These are phyloP conservation scores for Taxillus chinensis DNA, from an alignment of 164 flowering plant species.

Conservation along the genomic window DNA sequence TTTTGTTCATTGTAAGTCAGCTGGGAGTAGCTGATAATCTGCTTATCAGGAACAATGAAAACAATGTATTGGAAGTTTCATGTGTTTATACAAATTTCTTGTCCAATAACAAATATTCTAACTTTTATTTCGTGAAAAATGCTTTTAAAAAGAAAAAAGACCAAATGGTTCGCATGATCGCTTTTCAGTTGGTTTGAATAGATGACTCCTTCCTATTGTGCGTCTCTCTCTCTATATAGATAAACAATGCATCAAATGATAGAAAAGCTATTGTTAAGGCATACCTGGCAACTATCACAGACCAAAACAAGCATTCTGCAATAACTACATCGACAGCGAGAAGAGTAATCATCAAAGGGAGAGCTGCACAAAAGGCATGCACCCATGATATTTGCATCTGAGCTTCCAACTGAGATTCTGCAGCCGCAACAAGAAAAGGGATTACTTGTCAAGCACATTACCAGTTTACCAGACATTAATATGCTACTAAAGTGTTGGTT, in stretches of 20 bases:
- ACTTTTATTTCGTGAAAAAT: too few relatives aligned
- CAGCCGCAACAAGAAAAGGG: conserved; percentile 12
- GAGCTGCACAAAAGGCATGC: conserved; percentile 62
- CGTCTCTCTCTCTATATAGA: too few relatives aligned
- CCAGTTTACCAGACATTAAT: too few relatives aligned
- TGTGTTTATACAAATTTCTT: neutral
- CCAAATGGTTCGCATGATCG: too few relatives aligned
- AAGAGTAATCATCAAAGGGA: conserved; percentile 78
- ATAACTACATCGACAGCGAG: conserved; percentile 67
- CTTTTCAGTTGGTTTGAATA: too few relatives aligned
- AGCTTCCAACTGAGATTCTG: conserved; percentile 87
- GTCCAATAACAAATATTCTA: too few relatives aligned
- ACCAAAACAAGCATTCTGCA: conserved; percentile 96
- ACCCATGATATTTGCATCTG: conserved; percentile 41
- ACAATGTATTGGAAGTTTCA: neutral
- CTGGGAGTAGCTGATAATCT: too few relatives aligned
- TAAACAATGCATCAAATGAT: neutral
- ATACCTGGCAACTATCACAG: conserved; percentile 73
- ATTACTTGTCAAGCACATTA: too few relatives aligned
- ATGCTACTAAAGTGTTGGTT: too few relatives aligned
- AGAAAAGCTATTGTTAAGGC: neutral
- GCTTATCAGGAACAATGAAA: neutral
- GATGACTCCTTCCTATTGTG: too few relatives aligned
- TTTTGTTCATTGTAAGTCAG: too few relatives aligned
- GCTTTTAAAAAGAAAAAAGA: too few relatives aligned